These are phyloP conservation scores for Cyberlindnera mrakii DNA, from an alignment of 805 yeast genomes.

Conservation along the genomic window DNA sequence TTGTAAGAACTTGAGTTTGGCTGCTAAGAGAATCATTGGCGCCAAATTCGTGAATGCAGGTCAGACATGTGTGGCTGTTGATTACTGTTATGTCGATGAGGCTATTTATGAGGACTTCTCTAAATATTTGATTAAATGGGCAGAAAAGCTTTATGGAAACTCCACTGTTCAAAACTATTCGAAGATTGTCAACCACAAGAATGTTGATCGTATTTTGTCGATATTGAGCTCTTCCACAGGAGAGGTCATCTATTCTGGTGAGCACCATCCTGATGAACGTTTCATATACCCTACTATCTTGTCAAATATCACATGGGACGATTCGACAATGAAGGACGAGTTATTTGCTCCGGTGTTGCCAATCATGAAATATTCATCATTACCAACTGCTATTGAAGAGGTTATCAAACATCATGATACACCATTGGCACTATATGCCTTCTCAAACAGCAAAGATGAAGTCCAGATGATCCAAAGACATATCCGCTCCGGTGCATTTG, in stretches of 20 bases:
- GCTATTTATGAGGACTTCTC: slow-evolving; percentile 47
- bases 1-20: slow-evolving; percentile 36
- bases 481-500: slow-evolving; percentile 47
- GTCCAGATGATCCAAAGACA: slow-evolving; percentile 41
- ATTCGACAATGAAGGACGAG: slow-evolving; percentile 68
- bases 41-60: slow-evolving; percentile 79
- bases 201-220: slow-evolving; percentile 40
- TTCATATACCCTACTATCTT: slow-evolving; percentile 70
- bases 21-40: slow-evolving; percentile 65
- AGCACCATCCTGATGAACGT: slow-evolving; percentile 30
- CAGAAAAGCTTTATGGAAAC: slow-evolving; percentile 39
- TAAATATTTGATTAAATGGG: slow-evolving; percentile 29
- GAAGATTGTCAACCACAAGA: slow-evolving; percentile 53
- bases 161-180: slow-evolving; percentile 32
- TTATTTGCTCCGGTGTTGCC: slow-evolving; percentile 85
- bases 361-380: slow-evolving; percentile 44
- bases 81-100: slow-evolving; percentile 65
- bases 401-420: slow-evolving; percentile 52
- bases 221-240: slow-evolving; percentile 49
- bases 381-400: slow-evolving; percentile 37
- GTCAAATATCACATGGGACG: slow-evolving; percentile 53
- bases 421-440: slow-evolving; percentile 77
- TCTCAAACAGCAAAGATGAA: slow-evolving; percentile 41
- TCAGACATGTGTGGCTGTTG: slow-evolving; percentile 87
- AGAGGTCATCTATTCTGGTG: slow-evolving; percentile 26